Base-by-base conservation (phyloP, 768 basidiomycete species). In the Macrocybe gigantea region DNA sequence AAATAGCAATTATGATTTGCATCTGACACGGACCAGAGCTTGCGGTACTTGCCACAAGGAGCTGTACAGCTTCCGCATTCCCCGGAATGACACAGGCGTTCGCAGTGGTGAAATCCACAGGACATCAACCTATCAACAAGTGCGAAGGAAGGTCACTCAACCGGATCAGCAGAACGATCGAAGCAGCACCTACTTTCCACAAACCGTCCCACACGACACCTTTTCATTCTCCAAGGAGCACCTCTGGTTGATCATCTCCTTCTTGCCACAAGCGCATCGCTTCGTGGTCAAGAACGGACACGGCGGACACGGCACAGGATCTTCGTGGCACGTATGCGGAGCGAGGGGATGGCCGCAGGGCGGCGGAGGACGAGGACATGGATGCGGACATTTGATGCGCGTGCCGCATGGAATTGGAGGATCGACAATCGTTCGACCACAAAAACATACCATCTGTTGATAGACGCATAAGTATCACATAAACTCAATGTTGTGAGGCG, bases 321-420 rank as follows among this genome's bases (percentile, higher is more conserved):
- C 80, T 53, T 87, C 85, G 62, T 98, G 96, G 57, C 96, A 98
- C 5, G 73, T 66, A 64, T 98, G 96, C 0, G 75, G 74, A 0
- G 81, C 75, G 50, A 77, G 78, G 0, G 86, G 79, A 57, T 98
- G 96, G 0, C 93, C 94, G 56, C 96, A 99, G 0, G 77, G 57
- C 0, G 83, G 84, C 1, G 79, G 64, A 1, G 84, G 81, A 0
- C 74, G 66, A 2, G 78, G 70, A 64, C 96, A 99, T 0, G 88
- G 92, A 64, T 86, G 88, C 1, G 70, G 65, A 59, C 96, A 99
- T 34, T 69, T 64, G 54, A 99, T 80, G 29, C 66, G 68, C 0
- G 88, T 93, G 11, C 90, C 92, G 55, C 95, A 98, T 0, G 85
- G 79, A 34, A 96, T 82, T 0, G 94, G 94, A 0, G 94, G 94